Evolutionary conservation across 2,329 filamentous ascomycete genomes (phyloP), one percentile per base, ranked within the genome.

Genomic region (Calonectria pseudoturangicola): DNA sequence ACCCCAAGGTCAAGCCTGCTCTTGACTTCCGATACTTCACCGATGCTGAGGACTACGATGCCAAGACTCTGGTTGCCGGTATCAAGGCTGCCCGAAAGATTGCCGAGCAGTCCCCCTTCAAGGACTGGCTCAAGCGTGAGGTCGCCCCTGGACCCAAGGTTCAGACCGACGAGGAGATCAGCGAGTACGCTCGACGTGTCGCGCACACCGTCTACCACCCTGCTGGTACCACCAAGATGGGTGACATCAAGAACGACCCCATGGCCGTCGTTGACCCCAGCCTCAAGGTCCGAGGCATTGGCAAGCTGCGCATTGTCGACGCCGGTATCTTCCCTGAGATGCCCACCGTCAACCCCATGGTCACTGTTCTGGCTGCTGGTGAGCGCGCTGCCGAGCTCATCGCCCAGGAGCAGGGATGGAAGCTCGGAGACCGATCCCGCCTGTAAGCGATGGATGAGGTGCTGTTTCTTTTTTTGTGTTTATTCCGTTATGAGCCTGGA

Each of bases 131-230:
- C 84, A 95, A 94, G 87, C 89, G 90, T 69, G 94, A 97, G 85
- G 92, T 95, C 72, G 94, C 94, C 0, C 95, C 95, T 0, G 95
- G 95, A 4, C 93, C 93, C 15, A 86, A 89, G 47, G 84, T 95
- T 48, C 91, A 94, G 82, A 92, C 92, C 8, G 95, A 98, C 81
- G 94, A 96, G 84, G 93, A 93, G 69, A 89, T 98, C 10, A 93
- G 90, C 82, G 92, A 95, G 85, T 98, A 98, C 83, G 95, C 93
- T 43, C 90, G 95, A 58, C 90, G 92, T 56, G 95, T 90, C 6
- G 95, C 95, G 5, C 95, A 98, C 84, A 98, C 95, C 2, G 95
- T 98, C 36, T 98, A 98, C 85, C 95, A 98, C 84, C 95, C 95
- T 0, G 93, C 94, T 15, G 95, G 95, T 66, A 98, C 95, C 21